Conservation (phyloP, 768 basidiomycete species). For the Suillus decipiens region DNA sequence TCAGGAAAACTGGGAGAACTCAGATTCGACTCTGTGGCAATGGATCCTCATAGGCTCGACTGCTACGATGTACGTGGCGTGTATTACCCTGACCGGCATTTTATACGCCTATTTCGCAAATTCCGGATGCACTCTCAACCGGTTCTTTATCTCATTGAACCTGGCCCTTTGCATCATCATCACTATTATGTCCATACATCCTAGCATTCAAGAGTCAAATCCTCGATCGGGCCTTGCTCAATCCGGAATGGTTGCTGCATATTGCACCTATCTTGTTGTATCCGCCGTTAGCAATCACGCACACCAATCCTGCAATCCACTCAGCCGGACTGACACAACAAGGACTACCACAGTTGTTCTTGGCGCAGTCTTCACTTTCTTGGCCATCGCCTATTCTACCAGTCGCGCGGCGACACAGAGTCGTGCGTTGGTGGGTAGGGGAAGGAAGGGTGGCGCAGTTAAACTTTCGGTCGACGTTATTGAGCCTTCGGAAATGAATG, state of each 20-base stretch:
- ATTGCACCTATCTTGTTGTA: conserved; percentile 94
- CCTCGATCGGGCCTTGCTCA: conserved; percentile 95
- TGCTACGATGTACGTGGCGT: conserved; percentile 79
- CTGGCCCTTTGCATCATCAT: conserved; percentile 76
- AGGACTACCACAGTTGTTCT: conserved; percentile 85
- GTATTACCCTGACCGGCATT: conserved; percentile 83
- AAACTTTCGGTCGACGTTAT: conserved; percentile 57
- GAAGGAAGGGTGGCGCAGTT: conserved; percentile 63
- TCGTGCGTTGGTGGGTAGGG: conserved; percentile 80
- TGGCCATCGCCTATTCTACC: conserved; percentile 98
- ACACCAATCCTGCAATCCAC: conserved; percentile 86
- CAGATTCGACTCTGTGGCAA: conserved; percentile 89
- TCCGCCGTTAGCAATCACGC: conserved; percentile 93
- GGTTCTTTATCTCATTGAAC: conserved; percentile 97
- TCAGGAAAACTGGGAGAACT: conserved; percentile 92
- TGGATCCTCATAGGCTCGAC: conserved; percentile 95
- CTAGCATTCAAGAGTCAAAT: conserved; percentile 87
- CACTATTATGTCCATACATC: conserved; percentile 82
- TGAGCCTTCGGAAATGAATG: conserved; percentile 65
- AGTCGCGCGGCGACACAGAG: conserved; percentile 95
- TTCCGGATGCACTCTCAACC: conserved; percentile 86
- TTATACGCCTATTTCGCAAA: conserved; percentile 92
- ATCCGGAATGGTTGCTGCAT: conserved; percentile 95
- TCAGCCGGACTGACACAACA: conserved; percentile 68
- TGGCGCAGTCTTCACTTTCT: conserved; percentile 94